phyloP scores from a whole-genome alignment of 2,329 filamentous ascomycete species.

The Fonsecaea pugnacius region DNA sequence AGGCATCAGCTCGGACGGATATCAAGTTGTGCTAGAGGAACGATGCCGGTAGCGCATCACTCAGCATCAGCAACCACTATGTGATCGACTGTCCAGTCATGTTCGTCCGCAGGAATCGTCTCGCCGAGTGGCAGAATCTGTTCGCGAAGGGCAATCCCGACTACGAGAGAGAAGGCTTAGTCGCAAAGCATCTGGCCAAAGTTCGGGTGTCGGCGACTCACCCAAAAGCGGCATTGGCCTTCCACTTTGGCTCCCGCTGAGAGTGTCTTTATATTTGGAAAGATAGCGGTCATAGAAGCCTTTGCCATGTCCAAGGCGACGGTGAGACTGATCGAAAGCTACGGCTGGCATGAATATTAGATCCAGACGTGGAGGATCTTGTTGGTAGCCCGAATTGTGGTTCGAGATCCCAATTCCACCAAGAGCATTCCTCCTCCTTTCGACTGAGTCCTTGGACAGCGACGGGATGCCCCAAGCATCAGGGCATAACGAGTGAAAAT shows the following conservation, averaged over 20 bases:
- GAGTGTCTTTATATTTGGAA: conserved; percentile 66
- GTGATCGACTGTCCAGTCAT: conserved; percentile 81
- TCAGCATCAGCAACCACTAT: conserved; percentile 49
- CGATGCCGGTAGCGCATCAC: conserved; percentile 7
- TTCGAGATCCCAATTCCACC: conserved; percentile 53
- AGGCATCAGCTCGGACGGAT: background rate
- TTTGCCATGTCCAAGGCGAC: conserved; percentile 87
- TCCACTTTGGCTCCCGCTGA: conserved; percentile 40
- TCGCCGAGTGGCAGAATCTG: conserved; percentile 73
- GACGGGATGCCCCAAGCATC: conserved; percentile 98
- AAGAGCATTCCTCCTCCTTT: conserved; percentile 72
- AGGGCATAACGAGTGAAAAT: conserved; percentile 75
- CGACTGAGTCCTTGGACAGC: conserved; percentile 68
- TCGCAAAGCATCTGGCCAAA: conserved; percentile 36
- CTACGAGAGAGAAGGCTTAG: conserved; percentile 47
- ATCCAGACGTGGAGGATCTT: conserved; percentile 64
- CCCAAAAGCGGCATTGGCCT: conserved; percentile 62
- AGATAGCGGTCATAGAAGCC: conserved; percentile 97
- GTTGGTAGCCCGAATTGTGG: conserved; percentile 31
- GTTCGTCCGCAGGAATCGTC: conserved; percentile 72
- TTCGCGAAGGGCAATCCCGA: conserved; percentile 83
- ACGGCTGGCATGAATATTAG: conserved; percentile 90
- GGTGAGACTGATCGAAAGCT: conserved; percentile 77
- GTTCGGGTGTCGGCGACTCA: conserved; percentile 46
- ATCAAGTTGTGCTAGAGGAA: background rate